Evolutionary conservation across 495 filamentous ascomycete species (phyloP), one percentile per base, ranked within the genome.

Genomic region (Podospora bellae-mahoneyi): DNA sequence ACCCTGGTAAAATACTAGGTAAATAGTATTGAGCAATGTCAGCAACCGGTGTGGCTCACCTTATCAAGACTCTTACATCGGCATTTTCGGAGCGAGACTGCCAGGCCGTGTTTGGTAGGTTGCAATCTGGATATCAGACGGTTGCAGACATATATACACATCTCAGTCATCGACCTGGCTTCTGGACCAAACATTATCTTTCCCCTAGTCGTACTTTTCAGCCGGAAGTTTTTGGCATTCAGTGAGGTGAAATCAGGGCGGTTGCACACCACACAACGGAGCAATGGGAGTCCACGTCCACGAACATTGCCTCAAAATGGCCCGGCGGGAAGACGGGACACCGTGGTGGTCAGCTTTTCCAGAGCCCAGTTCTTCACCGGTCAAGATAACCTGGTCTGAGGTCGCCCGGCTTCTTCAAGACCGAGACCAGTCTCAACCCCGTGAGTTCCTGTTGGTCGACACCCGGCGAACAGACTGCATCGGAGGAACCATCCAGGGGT

Each of bases 281-380:
- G 9, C 2, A 57, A 65, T n/a, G 62, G 32, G 18, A 39, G 5
- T 58, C 18, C 55, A 66, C 64, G 70, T 68, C 3, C 71, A 75
- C 48, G 66, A 73, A n/a, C 67, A 75, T 20, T 77, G 75, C 75
- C 68, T 72, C 7, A 70, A 74, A 44, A 75, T 75, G 71, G 73
- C 75, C 13, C 67, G 59, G 4, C 68, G 72, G 7, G 69, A 72
- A 5, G 73, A 75, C 64, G 71, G 75, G 23, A 68, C 75, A 1
- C 83, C 81, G 10, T 85, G 83, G 83, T 81, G 80, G 66, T 76
- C 81, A 32, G 78, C 77, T 10, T 77, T 78, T 30, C 76, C 76
- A 4, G 72, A 73, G 19, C 73, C 73, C 59, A 30, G 28, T 70
- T 75, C 34, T 10, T 28, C 5, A 59, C 69, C 3, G 26, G 39